phyloP scores from a whole-genome alignment of 176 grass and related monocot genomes.

The Guadua angustifolia region DNA sequence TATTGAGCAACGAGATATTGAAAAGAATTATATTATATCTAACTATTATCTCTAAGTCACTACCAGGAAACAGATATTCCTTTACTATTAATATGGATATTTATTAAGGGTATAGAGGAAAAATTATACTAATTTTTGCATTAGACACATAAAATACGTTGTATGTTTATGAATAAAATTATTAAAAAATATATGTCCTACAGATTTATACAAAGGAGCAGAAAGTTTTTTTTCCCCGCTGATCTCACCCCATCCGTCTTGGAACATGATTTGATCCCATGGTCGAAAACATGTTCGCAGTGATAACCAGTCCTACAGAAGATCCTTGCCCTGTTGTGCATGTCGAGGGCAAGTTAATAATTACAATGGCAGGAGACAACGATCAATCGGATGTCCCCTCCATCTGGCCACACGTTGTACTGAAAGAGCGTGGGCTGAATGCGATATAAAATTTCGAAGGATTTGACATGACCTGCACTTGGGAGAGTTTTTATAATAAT shows the following conservation, averaged over 20 bases:
- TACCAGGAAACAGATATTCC: too few species aligned
- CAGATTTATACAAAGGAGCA: neutral
- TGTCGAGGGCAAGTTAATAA: constrained; percentile 53
- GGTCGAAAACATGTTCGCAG: too few species aligned
- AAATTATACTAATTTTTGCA: too few species aligned
- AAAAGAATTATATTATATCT: too few species aligned
- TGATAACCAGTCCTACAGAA: too few species aligned
- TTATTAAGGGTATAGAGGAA: too few species aligned
- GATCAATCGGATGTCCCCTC: constrained; percentile 75
- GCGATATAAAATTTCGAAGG: constrained; percentile 38
- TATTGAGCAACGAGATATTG: too few species aligned
- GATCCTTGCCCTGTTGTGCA: constrained; percentile 36
- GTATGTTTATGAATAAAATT: too few species aligned
- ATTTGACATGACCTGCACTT: constrained; percentile 49
- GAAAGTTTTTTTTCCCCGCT: neutral
- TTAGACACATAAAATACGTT: too few species aligned
- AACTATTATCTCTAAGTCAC: too few species aligned
- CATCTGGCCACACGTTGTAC: constrained; percentile 35
- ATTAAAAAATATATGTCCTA: too few species aligned
- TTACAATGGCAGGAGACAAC: constrained; percentile 63
- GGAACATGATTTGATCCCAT: neutral
- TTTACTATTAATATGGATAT: too few species aligned
- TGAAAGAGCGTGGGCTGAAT: constrained; percentile 33
- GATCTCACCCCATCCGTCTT: neutral
- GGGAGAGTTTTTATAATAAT: constrained; percentile 40